Conservation (phyloP, 176 grass and related monocot species). For the Musa beccarii region DNA sequence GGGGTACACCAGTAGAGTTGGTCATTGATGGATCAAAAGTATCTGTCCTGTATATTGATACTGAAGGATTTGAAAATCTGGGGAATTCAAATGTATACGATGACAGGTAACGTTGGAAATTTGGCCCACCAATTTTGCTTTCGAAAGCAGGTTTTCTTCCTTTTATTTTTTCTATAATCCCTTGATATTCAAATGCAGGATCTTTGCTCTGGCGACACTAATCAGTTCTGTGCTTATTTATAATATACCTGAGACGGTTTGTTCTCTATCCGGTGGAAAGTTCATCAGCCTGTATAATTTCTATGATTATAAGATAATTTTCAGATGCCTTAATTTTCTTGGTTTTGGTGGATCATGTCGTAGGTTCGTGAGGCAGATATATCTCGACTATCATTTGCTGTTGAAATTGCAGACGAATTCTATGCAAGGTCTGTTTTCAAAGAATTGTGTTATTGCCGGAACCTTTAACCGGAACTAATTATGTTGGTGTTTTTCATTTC, state of each 20-base stretch:
- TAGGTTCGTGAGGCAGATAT: constrained; percentile 95
- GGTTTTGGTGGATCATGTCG: constrained; percentile 16
- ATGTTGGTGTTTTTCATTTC: constrained; percentile 22
- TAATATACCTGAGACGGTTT: constrained; percentile 88
- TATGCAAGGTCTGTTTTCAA: constrained; percentile 59
- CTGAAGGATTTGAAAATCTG: constrained; percentile 90
- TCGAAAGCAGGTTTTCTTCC: too few species aligned
- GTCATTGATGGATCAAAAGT: constrained; percentile 61
- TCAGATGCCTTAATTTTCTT: constrained; percentile 6
- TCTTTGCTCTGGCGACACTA: constrained; percentile 88
- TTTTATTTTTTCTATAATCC: neutral
- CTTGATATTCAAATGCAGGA: constrained; percentile 26
- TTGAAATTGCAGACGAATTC: constrained; percentile 94
- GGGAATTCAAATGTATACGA: constrained; percentile 99
- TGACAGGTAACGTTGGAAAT: constrained; percentile 58
- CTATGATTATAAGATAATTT: neutral
- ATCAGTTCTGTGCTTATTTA: constrained; percentile 93
- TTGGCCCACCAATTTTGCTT: neutral
- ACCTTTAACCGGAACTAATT: neutral
- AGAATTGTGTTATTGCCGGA: constrained; percentile 7
- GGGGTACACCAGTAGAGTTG: constrained; percentile 69
- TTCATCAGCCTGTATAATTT: neutral
- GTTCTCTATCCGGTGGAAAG: constrained; percentile 27
- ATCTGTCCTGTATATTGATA: constrained; percentile 85
- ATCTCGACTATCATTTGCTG: constrained; percentile 84